These are phyloP conservation scores for Balakata baccata DNA, from an alignment of 345 rosid species.

Conservation along the genomic window DNA sequence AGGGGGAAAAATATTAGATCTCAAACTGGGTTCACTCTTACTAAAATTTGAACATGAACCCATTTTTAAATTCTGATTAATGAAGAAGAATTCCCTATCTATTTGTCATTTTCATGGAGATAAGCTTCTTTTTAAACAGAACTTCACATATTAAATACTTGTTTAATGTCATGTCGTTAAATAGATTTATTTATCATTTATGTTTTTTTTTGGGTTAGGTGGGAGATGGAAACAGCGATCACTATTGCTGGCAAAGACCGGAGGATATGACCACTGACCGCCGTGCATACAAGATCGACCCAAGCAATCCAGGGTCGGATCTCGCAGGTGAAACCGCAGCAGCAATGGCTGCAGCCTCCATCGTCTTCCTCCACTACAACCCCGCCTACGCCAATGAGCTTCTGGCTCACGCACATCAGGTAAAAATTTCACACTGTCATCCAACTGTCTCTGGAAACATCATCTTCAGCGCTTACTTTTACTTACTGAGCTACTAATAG, in stretches of 20 bases:
- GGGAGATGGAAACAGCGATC: conserved; percentile 96
- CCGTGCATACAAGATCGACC: conserved; percentile 80
- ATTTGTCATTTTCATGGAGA: too few relatives aligned
- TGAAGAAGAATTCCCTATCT: too few relatives aligned
- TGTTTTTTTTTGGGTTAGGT: conserved; percentile 45
- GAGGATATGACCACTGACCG: conserved; percentile 99
- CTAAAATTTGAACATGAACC: too few relatives aligned
- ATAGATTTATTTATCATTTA: neutral
- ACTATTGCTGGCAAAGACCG: conserved; percentile 99
- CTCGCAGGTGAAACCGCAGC: conserved; percentile 99
- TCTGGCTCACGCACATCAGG: conserved; percentile 86
- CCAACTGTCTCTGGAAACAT: too few relatives aligned
- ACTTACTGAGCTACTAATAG: neutral
- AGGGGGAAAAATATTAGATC: too few relatives aligned
- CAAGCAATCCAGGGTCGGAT: conserved; percentile 95
- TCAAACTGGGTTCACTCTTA: too few relatives aligned
- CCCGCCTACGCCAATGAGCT: conserved; percentile 71
- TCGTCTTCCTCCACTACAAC: conserved; percentile 73
- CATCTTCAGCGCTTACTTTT: too few relatives aligned
- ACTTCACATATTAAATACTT: too few relatives aligned
- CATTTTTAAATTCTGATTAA: too few relatives aligned
- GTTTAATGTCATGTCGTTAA: neutral
- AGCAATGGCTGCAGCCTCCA: conserved; percentile 97
- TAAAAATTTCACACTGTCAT: conserved; percentile 9
- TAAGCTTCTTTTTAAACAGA: too few relatives aligned